Percentiles rank a stretch among this genome's conserved stretches.
phyloP scores from a whole-genome alignment of 495 filamentous ascomycete species.

The Melanomma pulvis-pyrius region DNA sequence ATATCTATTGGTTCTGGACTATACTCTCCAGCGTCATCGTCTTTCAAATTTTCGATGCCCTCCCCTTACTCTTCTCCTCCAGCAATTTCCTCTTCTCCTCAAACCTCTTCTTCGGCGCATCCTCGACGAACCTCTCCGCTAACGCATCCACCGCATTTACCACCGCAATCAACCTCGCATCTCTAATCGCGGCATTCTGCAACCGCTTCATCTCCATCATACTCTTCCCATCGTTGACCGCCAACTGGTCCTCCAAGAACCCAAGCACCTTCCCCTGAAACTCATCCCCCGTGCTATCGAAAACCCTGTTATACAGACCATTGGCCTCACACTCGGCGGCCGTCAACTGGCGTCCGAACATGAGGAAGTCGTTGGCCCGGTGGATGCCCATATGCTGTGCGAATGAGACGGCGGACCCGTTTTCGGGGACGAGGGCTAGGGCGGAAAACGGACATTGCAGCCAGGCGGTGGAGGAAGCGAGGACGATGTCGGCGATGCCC shows the following conservation, averaged over 20 bases:
- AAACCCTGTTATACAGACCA: constrained; percentile 42
- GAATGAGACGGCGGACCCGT: constrained; percentile 42
- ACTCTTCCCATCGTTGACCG: constrained; percentile 43
- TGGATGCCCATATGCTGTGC: constrained; percentile 43
- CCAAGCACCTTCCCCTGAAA: constrained; percentile 37
- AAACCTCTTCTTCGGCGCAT: constrained; percentile 42
- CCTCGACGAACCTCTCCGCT: constrained; percentile 45
- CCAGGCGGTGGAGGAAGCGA: constrained; percentile 38
- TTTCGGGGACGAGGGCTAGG: constrained; percentile 44
- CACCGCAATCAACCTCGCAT: constrained; percentile 40
- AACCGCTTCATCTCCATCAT: constrained; percentile 49
- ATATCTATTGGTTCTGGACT: no score
- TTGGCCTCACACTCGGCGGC: constrained; percentile 32
- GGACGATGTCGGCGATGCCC: constrained; percentile 42
- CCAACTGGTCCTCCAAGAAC: constrained; percentile 41
- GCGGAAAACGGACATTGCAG: constrained; percentile 44
- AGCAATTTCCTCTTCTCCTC: constrained; percentile 40
- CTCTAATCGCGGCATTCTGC: constrained; percentile 41
- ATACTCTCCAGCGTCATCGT: no score
- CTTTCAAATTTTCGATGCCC: constrained; percentile 24
- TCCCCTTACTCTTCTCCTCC: constrained; percentile 34
- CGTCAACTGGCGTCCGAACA: constrained; percentile 43
- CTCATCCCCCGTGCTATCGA: constrained; percentile 24
- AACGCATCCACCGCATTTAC: constrained; percentile 44
- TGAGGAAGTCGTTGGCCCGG: constrained; percentile 45